These are phyloP conservation scores for Elongisporangium senticosum DNA, from an alignment of 352 stramenopile species.

Conservation along the genomic window DNA sequence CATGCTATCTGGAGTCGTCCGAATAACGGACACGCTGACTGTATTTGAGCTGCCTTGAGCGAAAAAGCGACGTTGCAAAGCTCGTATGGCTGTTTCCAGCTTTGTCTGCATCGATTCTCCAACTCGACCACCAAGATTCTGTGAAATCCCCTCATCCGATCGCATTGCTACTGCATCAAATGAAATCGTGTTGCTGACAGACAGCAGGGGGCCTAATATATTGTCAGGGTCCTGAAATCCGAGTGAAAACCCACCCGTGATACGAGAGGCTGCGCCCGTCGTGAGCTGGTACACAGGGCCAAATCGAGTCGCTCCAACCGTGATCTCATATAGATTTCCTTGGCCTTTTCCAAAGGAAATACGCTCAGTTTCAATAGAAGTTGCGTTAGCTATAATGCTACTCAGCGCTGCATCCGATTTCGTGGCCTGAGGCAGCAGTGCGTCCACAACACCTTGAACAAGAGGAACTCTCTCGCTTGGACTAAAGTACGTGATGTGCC, in stretches of 20 bases:
- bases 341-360: conserved; percentile 20
- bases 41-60: not conserved
- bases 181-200: conserved; percentile 14
- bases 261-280: not conserved
- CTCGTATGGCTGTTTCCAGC: conserved; percentile 8
- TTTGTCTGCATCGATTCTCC: conserved; percentile 25
- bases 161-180: conserved; percentile 27
- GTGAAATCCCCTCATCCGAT: conserved; percentile 18
- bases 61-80: not conserved
- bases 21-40: conserved; percentile 7
- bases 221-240: conserved; percentile 12
- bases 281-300: conserved; percentile 23
- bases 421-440: conserved; percentile 7
- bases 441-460: conserved; percentile 6
- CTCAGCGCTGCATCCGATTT: conserved; percentile 11
- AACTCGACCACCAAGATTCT: conserved; percentile 17
- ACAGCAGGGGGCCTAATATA: conserved; percentile 1
- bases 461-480: conserved; percentile 19
- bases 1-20: conserved; percentile 2
- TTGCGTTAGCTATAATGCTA: not conserved
- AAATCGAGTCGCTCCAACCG: conserved; percentile 13
- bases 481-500: conserved; percentile 40
- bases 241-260: conserved; percentile 20
- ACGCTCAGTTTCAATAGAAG: conserved; percentile 11
- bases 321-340: conserved; percentile 17